Conservation (phyloP, 345 rosid genomes). For the Syzygium oleosum region DNA sequence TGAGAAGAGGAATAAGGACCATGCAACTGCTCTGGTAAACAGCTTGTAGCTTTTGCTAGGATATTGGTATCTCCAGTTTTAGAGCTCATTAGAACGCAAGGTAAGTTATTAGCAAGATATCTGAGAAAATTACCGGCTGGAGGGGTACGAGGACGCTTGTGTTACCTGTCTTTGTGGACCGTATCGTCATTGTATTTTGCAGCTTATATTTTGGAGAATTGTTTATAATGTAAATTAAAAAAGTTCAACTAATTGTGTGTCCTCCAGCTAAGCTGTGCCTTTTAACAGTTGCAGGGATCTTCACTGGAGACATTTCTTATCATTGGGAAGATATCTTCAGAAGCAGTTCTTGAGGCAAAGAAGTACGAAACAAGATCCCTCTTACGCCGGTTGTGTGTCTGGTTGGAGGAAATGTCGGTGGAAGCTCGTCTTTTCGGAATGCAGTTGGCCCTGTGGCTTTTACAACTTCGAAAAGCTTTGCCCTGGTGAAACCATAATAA, state of each 20-base stretch:
- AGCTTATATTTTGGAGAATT: background rate
- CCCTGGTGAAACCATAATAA: constrained; percentile 11
- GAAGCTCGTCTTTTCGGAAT: constrained; percentile 61
- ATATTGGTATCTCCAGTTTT: background rate
- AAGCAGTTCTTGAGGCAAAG: constrained; percentile 83
- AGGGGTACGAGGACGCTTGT: background rate
- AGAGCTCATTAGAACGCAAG: background rate
- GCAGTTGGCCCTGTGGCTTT: constrained; percentile 60
- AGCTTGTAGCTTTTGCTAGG: background rate
- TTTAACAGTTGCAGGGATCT: constrained; percentile 58
- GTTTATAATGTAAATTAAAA: background rate
- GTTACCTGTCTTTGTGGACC: background rate
- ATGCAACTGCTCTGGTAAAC: background rate
- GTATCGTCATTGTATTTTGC: background rate
- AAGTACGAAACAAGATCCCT: constrained; percentile 48
- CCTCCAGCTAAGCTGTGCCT: background rate
- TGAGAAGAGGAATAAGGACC: background rate
- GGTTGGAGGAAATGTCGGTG: constrained; percentile 55
- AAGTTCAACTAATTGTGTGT: background rate
- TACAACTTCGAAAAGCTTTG: constrained; percentile 51
- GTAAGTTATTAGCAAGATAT: background rate
- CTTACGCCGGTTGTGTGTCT: constrained; percentile 27
- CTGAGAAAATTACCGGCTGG: background rate
- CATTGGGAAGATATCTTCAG: constrained; percentile 71
- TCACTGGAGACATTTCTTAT: constrained; percentile 68